Evolutionary conservation across 169 alveolate genomes (phyloP).

Genomic region (Perkinsus olseni): DNA sequence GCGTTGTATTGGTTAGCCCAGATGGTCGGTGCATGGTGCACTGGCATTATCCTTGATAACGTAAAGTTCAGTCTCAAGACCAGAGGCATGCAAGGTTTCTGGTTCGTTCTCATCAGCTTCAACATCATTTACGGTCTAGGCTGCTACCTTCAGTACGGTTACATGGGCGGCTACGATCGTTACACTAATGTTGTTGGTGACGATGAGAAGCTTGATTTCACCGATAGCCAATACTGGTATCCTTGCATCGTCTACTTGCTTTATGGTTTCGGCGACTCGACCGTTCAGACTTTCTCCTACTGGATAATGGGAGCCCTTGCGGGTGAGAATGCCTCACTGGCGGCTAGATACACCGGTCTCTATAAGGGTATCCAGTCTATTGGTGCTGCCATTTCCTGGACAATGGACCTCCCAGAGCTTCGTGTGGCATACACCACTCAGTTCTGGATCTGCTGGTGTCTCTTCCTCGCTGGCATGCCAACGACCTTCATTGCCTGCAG

Average conservation of each 20-base stretch:
- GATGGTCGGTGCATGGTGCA: conserved; percentile 20
- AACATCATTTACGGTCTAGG: neutral
- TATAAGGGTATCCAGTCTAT: conserved; percentile 6
- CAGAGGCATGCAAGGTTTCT: neutral
- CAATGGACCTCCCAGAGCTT: neutral
- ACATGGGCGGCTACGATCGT: neutral
- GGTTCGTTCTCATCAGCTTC: neutral
- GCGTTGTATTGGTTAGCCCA: conserved; percentile 33
- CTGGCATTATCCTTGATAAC: neutral
- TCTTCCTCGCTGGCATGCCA: neutral
- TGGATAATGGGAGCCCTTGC: conserved; percentile 8
- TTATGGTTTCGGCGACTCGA: conserved; percentile 3
- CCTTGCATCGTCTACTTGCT: conserved; percentile 1
- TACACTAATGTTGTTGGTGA: neutral
- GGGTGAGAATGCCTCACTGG: neutral
- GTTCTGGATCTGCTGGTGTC: neutral
- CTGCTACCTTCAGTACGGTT: neutral
- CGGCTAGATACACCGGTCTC: conserved; percentile 11
- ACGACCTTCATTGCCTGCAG: neutral
- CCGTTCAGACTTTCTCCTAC: conserved; percentile 7
- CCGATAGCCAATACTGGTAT: neutral
- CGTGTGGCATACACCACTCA: neutral
- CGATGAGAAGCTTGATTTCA: neutral
- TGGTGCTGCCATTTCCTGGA: conserved; percentile 8
- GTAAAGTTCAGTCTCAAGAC: neutral